Base-by-base conservation (phyloP, 768 basidiomycete species). In the Dacryopinax spathularia region DNA sequence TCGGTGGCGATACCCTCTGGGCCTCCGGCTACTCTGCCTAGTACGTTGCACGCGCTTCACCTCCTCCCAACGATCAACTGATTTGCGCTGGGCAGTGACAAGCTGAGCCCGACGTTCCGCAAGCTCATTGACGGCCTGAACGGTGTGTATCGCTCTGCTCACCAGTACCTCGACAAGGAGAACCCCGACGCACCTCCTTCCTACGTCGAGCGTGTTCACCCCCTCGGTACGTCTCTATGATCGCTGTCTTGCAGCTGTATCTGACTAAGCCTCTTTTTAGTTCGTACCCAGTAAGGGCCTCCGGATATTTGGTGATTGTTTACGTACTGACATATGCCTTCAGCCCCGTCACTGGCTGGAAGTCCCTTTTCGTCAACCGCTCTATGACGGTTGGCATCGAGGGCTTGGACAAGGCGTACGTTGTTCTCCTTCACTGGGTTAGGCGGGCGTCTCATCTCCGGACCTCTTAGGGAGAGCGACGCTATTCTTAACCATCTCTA, bases 1-100 rank as follows among this genome's bases (percentile, higher is more conserved):
- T 71, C 20, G 68, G 68, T 18, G 63, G 63, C n/a, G 70, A 71
- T 61, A 71, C 70, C 74, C 69, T n/a, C 69, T 77, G 20, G 69
- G 68, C 65, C 13, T 66, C 65, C 2, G 70, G 70, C 0, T 69
- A 68, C 41, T 69, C 70, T 2, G 68, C 68, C 1, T 71, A 70
- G 48, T 56, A 31, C 48, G 48, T 31, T 20, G 25, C 5, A 10
- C 48, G 25, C 6, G 10, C 9, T 5, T 10, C 31, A 3, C 5
- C 5, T 15, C 10, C 25, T n/a, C n/a, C n/a, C n/a, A n/a, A n/a
- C 3, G 20, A 44, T 37, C n/a, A 27, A 44, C 48, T 20, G 43
- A 29, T 31, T 64, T 37, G 56, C 33, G 31, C 0, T 33, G 20
- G 1, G 60, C 34, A 48, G 48, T 56, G 70, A 73, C 66, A 69